Conservation (phyloP, 192 early-diverging fungal genomes). For the Pilaira anomala region DNA sequence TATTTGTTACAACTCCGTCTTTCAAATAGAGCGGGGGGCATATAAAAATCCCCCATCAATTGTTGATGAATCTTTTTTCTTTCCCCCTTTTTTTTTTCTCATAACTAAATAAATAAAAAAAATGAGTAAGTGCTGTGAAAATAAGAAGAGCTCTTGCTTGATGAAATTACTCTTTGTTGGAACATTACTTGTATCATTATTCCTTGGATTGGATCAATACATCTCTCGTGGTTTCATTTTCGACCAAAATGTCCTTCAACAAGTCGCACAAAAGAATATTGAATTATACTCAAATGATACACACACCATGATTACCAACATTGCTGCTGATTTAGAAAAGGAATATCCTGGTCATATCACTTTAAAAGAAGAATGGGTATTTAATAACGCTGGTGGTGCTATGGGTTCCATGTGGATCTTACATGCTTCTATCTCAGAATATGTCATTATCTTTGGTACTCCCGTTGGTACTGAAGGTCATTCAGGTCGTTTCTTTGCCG, state of each 20-base stretch:
- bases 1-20: neutral
- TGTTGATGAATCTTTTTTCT: neutral
- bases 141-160: conserved; percentile 3
- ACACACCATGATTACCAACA: conserved; percentile 27
- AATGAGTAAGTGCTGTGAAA: conserved; percentile 2
- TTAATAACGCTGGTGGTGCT: conserved; percentile 50
- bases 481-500: conserved; percentile 40
- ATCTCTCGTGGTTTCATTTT: conserved; percentile 38
- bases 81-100: conserved; percentile 1
- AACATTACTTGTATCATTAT: conserved; percentile 27
- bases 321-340: conserved; percentile 35
- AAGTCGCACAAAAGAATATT: conserved; percentile 38
- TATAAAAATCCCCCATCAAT: neutral
- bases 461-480: conserved; percentile 47
- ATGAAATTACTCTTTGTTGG: conserved; percentile 27
- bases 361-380: conserved; percentile 45
- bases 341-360: conserved; percentile 37
- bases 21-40: neutral
- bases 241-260: conserved; percentile 36
- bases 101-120: neutral
- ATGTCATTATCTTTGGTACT: conserved; percentile 47
- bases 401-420: conserved; percentile 49
- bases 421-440: conserved; percentile 45
- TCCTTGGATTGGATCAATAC: conserved; percentile 39
- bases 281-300: conserved; percentile 36